Percentiles rank a stretch among this genome's conserved stretches.
phyloP scores from a whole-genome alignment of 169 alveolate species.

The Eimeria acervulina region DNA sequence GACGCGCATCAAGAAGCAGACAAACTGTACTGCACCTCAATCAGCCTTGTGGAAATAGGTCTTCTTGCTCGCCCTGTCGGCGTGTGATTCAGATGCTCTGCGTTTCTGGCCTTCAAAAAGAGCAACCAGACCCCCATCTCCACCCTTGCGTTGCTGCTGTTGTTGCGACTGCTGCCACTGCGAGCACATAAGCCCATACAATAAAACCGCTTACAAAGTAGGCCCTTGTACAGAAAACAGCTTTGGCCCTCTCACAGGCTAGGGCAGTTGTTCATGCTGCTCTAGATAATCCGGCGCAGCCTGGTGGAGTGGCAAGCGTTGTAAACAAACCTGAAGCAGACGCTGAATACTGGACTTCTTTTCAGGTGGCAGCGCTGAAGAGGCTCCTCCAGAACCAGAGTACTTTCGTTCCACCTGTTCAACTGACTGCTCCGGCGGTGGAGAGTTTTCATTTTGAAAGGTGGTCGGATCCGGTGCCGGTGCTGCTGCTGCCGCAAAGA shows the following conservation, averaged over 20 bases:
- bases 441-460: constrained; percentile 31
- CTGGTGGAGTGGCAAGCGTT: neutral
- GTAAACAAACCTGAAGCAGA: constrained; percentile 28
- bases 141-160: constrained; percentile 39
- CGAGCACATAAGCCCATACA: neutral
- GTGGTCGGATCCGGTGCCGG: neutral
- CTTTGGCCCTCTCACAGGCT: neutral
- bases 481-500: constrained; percentile 15
- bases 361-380: neutral
- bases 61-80: constrained; percentile 31
- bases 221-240: neutral
- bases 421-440: neutral
- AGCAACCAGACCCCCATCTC: constrained; percentile 18
- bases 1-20: neutral
- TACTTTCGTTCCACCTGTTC: neutral
- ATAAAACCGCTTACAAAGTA: neutral
- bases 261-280: neutral
- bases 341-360: constrained; percentile 34
- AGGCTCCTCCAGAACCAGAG: neutral
- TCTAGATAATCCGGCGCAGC: neutral
- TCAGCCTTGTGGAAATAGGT: constrained; percentile 50
- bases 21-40: neutral
- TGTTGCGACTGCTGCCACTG: constrained; percentile 69
- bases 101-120: constrained; percentile 76
- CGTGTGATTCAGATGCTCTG: constrained; percentile 43